phyloP scores from a whole-genome alignment of 805 yeast genomes.

The Nakazawaea anatomiae region DNA sequence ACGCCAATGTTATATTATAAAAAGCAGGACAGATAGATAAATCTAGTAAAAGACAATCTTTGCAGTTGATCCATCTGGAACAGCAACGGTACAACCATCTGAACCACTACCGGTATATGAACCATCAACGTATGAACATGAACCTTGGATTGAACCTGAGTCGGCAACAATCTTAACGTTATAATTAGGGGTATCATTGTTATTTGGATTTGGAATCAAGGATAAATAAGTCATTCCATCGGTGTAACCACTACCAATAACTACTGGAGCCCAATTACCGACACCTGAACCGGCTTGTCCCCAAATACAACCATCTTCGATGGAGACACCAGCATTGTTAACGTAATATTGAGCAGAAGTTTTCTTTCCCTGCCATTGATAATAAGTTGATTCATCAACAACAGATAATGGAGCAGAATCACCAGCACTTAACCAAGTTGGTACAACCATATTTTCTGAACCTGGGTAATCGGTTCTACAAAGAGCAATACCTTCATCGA shows the following conservation, averaged over 20 bases:
- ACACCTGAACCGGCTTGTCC: conserved; percentile 50
- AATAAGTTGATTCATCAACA: conserved; percentile 74
- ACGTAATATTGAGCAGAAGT: conserved; percentile 75
- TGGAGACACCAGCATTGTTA: conserved; percentile 69
- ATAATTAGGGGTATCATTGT: conserved; percentile 52
- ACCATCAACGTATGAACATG: conserved; percentile 37
- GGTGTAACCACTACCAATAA: conserved; percentile 87
- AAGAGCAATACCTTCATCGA: conserved; percentile 67
- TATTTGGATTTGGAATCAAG: conserved; percentile 93
- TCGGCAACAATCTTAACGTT: conserved; percentile 39
- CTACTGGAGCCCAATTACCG: conserved; percentile 95
- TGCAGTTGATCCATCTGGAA: conserved; percentile 26
- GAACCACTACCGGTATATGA: conserved; percentile 47
- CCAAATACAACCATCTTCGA: conserved; percentile 69
- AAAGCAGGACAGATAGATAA: not conserved
- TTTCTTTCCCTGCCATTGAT: conserved; percentile 58
- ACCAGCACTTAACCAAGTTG: conserved; percentile 78
- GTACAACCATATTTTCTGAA: conserved; percentile 96
- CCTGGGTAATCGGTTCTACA: conserved; percentile 99
- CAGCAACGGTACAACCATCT: conserved; percentile 75
- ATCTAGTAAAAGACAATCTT: conserved; percentile 24
- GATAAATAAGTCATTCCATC: conserved; percentile 75
- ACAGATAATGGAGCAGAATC: conserved; percentile 61
- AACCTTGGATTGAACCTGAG: conserved; percentile 31
- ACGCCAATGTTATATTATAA: too few species aligned